These are phyloP conservation scores for Tricholoma saponaceum DNA, from an alignment of 768 basidiomycete species.

Conservation along the genomic window DNA sequence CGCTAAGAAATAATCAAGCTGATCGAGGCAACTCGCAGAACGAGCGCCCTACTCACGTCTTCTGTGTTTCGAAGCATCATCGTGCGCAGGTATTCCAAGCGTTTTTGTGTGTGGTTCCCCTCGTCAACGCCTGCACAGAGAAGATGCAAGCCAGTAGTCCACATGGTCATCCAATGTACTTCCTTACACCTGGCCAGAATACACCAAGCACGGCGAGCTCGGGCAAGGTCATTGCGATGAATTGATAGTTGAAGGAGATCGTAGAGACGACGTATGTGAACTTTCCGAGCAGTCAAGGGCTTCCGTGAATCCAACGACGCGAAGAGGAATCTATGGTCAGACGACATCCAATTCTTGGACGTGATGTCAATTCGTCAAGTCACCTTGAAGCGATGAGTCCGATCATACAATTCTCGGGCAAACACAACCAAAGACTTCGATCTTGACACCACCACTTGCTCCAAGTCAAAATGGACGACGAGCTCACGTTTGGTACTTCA, in stretches of 20 bases:
- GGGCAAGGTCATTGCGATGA: constrained; percentile 57
- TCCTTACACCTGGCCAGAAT: constrained; percentile 77
- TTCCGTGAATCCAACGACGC: constrained; percentile 46
- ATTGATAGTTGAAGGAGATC: constrained; percentile 72
- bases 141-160: constrained; percentile 63
- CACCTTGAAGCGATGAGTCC: too few species aligned
- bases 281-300: constrained; percentile 54
- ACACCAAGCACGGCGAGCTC: constrained; percentile 69
- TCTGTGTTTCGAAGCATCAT: constrained; percentile 71
- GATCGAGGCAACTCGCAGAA: not conserved
- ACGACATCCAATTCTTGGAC: constrained; percentile 18
- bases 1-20: constrained; percentile 42
- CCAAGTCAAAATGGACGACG: constrained; percentile 56
- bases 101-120: constrained; percentile 26
- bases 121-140: constrained; percentile 33
- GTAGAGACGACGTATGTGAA: constrained; percentile 70
- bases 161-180: constrained; percentile 67
- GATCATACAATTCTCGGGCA: too few species aligned
- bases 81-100: constrained; percentile 57
- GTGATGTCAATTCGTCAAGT: too few species aligned
- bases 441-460: constrained; percentile 10
- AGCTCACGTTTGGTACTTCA: constrained; percentile 65
- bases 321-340: constrained; percentile 56
- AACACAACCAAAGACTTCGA: constrained; percentile 28
- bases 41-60: constrained; percentile 43